Conservation (phyloP, 1,284 basidiomycete species). For the Chalciporus sp. region DNA sequence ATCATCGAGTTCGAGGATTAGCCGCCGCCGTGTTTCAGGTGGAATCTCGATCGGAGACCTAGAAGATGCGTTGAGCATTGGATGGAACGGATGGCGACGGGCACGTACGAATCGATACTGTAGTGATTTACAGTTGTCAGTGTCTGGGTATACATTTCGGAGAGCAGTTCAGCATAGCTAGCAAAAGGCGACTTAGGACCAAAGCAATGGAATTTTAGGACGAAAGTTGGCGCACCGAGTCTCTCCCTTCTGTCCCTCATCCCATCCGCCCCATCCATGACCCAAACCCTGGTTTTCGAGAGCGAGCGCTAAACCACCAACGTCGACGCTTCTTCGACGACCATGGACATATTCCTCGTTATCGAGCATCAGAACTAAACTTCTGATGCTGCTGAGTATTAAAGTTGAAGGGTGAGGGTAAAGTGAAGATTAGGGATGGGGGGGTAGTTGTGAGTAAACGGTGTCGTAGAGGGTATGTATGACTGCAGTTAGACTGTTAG, state of each 20-base stretch:
- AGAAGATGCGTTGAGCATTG: slow-evolving; percentile 28
- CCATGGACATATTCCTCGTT: slow-evolving; percentile 32
- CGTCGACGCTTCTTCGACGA: slow-evolving; percentile 78
- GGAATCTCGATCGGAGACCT: slow-evolving; percentile 39
- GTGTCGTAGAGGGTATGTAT: neutral
- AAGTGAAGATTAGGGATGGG: neutral
- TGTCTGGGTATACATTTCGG: slow-evolving; percentile 82
- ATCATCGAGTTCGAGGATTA: slow-evolving; percentile 67
- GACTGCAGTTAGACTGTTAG: slow-evolving; percentile 15
- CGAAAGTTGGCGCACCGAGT: slow-evolving; percentile 51
- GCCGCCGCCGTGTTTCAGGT: slow-evolving; percentile 45
- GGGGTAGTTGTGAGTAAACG: slow-evolving; percentile 10
- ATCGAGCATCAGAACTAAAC: slow-evolving; percentile 24
- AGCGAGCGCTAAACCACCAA: slow-evolving; percentile 81
- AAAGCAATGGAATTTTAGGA: neutral
- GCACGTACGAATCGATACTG: slow-evolving; percentile 46
- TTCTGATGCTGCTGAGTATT: neutral
- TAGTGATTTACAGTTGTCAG: slow-evolving; percentile 68
- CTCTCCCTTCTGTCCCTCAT: slow-evolving; percentile 52
- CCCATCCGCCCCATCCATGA: slow-evolving; percentile 75
- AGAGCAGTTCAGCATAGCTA: slow-evolving; percentile 76
- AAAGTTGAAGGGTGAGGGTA: neutral
- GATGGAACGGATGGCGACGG: slow-evolving; percentile 10
- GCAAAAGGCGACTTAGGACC: slow-evolving; percentile 15
- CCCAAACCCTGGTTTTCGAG: slow-evolving; percentile 64